Percentiles rank a stretch among this genome's conserved stretches.
Conservation (phyloP, 1,284 basidiomycete genomes). For the Erythrobasidium hasegawianum region DNA sequence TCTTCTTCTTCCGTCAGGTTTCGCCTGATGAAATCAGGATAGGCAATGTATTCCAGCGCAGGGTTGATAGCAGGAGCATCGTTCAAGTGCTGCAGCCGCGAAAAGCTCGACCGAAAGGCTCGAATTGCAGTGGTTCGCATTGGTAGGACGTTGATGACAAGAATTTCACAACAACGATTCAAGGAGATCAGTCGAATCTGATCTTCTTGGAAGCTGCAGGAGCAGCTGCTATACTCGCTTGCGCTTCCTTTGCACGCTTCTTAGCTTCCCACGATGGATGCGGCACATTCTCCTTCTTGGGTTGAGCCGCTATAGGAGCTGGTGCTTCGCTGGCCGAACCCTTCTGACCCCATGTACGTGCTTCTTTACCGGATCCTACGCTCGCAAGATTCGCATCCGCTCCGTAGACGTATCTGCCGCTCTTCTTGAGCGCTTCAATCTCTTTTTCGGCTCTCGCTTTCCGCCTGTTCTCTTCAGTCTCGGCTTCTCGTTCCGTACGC, state of each 20-base stretch:
- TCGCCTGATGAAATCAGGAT: conserved; percentile 4
- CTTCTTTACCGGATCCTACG: conserved; percentile 23
- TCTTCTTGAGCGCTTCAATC: conserved; percentile 35
- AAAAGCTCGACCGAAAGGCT: neutral
- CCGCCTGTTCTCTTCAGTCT: conserved; percentile 37
- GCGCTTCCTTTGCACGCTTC: conserved; percentile 63
- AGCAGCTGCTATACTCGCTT: conserved; percentile 42
- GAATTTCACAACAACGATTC: neutral
- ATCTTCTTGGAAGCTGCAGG: conserved; percentile 53
- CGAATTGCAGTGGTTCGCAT: conserved; percentile 1
- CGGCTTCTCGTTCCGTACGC: conserved; percentile 47
- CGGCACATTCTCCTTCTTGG: conserved; percentile 52
- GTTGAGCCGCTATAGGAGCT: conserved; percentile 2
- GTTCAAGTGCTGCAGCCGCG: neutral
- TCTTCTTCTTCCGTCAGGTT: conserved; percentile 6
- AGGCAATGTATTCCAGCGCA: neutral
- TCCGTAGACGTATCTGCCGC: conserved; percentile 38
- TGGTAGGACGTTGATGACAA: conserved; percentile 1
- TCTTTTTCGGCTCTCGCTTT: conserved; percentile 33
- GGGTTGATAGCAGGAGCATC: neutral
- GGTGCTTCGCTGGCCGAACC: conserved; percentile 19
- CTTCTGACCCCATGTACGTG: conserved; percentile 23
- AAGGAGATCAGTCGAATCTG: conserved; percentile 51
- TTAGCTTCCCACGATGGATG: conserved; percentile 96
- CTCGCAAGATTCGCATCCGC: conserved; percentile 33